Evolutionary conservation across 164 flowering plant genomes (phyloP), one percentile per base, ranked within the genome.

Genomic region (Nymphaea colorata): DNA sequence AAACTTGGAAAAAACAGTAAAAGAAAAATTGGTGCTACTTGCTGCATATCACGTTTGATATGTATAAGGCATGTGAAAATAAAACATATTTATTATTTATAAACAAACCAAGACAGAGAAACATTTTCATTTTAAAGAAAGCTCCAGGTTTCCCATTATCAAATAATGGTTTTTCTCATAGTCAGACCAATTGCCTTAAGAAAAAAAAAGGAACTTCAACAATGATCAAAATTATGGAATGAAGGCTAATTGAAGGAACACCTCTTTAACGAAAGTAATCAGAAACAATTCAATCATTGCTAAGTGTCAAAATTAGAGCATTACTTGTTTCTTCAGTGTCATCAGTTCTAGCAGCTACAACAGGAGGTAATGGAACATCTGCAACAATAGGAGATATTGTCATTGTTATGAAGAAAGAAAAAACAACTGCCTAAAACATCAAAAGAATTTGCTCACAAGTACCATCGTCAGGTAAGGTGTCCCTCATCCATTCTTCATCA

Each of bases 401-500:
- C 6, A n/a, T 36, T 61, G 41, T n/a, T 55, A 61, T n/a, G 2
- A n/a, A n/a, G 3, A 6, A 42, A 11, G 4, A 10, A 41, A 5
- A 61, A 25, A 59, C 42, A 63, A 47, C 42, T 4, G 25, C 59
- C 0, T 60, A 17, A 60, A 16, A 12, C 6, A 55, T 2, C 3
- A 68, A 65, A 61, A 61, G 42, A 61, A 66, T 5, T 43, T 67
- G 17, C 12, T 16, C 8, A 61, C 7, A 53, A 51, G 16, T 76
- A 85, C 92, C 93, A 76, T 89, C 91, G 64, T 76, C 60, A 3
- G 87, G 90, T 16, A 85, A 79, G 36, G 89, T 83, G 71, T 85
- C 89, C 70, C 85, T 82, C 93, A 83, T 86, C 93, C 93, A 86
- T 71, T 88, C 88, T 43, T 88, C 90, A 76, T 86, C 93, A 61